A percentile compares a stretch with the other conserved stretches of the same genome.
Conservation (phyloP, 768 basidiomycete species). For the Artomyces pyxidatus region DNA sequence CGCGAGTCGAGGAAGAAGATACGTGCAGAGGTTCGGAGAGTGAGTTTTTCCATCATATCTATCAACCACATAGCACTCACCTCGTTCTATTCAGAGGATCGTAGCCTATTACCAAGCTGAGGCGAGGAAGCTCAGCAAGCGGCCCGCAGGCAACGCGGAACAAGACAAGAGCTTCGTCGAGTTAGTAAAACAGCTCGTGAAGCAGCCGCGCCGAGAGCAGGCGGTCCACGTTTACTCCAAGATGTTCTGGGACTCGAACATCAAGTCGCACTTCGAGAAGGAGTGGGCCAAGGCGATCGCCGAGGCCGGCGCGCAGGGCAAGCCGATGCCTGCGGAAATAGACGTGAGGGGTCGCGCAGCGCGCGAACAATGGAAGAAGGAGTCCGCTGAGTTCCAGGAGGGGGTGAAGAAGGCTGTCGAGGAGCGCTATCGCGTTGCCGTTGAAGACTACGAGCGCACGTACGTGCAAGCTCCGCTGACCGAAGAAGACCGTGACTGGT, state of each 20-base stretch:
- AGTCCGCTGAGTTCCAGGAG: not conserved
- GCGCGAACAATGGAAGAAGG: not conserved
- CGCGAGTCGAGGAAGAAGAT: not conserved
- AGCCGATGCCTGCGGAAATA: not conserved
- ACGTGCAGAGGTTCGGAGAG: not conserved
- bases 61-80: not conserved
- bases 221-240: not conserved
- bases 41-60: not conserved
- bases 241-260: not conserved
- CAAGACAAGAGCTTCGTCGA: not conserved
- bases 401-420: not conserved
- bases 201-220: not conserved
- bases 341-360: not conserved
- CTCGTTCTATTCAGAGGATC: not conserved
- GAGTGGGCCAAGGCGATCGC: not conserved
- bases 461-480: not conserved
- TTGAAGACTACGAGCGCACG: not conserved
- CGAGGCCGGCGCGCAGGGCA: not conserved
- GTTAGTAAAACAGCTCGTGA: not conserved
- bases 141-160: not conserved
- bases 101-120: not conserved
- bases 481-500: not conserved
- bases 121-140: not conserved
- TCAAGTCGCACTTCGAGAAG: not conserved
- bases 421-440: not conserved